A percentile compares a stretch with the other conserved stretches of the same genome.
Evolutionary conservation across 2,329 filamentous ascomycete genomes (phyloP).

Genomic region (Microsporum audouinii): DNA sequence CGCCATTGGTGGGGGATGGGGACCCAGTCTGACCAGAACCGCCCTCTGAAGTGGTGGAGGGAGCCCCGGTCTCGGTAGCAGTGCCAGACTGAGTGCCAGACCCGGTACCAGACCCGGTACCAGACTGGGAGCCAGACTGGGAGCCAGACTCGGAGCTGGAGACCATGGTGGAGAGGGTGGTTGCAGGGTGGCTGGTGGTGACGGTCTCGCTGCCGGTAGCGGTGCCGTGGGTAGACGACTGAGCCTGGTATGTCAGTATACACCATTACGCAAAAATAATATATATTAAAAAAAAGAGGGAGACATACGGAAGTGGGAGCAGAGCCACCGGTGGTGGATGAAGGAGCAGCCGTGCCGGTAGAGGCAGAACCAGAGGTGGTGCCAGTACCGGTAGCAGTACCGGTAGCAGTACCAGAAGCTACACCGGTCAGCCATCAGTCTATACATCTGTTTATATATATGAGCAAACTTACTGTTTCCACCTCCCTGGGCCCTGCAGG

Average conservation of each 20-base stretch:
- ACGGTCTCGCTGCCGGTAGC: conserved; percentile 10
- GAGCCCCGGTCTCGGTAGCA: neutral
- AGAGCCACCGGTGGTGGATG: conserved; percentile 8
- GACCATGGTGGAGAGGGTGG: conserved; percentile 16
- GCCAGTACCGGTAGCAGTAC: conserved; percentile 11
- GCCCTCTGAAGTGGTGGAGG: conserved; percentile 9
- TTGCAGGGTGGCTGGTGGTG: conserved; percentile 18
- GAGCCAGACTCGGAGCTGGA: conserved; percentile 12
- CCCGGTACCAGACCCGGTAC: conserved; percentile 12
- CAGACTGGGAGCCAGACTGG: conserved; percentile 10
- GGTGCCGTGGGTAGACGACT: conserved; percentile 7
- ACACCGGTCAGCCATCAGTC: neutral
- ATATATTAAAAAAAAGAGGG: neutral
- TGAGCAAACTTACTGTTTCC: neutral
- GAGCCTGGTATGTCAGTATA: neutral
- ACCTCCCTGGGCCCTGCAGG: neutral
- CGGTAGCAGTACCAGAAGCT: conserved; percentile 4
- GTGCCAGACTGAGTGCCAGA: conserved; percentile 13
- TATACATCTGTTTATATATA: neutral
- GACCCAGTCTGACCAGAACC: conserved; percentile 13
- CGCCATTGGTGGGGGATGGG: conserved; percentile 15
- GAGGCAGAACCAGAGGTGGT: conserved; percentile 10
- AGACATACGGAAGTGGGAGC: conserved; percentile 5
- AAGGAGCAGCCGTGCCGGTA: neutral
- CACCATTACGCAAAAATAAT: neutral